Evolutionary conservation across 225 moss, liverwort and hornwort genomes (phyloP).

Genomic region (Bryum argenteum): DNA sequence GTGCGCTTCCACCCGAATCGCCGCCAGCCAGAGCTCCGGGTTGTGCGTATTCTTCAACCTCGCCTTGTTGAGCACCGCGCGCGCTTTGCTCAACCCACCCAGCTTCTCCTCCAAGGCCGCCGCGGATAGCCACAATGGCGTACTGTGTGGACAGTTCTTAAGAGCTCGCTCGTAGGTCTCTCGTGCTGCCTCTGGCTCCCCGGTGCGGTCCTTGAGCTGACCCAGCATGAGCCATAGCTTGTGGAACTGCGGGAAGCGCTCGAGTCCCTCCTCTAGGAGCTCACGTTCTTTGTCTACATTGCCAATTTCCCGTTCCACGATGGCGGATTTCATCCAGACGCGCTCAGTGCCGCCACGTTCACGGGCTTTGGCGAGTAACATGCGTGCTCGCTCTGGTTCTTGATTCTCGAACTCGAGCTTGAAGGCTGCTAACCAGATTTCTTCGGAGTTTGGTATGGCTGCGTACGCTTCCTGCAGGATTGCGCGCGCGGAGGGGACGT

Average conservation of each 20-base stretch:
- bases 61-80: conserved; percentile 84
- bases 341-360: conserved; percentile 96
- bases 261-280: conserved; percentile 71
- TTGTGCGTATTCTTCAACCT: conserved; percentile 79
- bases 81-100: conserved; percentile 83
- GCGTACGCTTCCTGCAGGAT: conserved; percentile 83
- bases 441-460: conserved; percentile 91
- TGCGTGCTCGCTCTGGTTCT: conserved; percentile 92
- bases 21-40: conserved; percentile 85
- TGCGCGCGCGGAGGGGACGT: conserved; percentile 86
- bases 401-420: conserved; percentile 97
- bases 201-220: conserved; percentile 81
- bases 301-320: conserved; percentile 94
- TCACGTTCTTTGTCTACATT: conserved; percentile 71
- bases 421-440: conserved; percentile 94
- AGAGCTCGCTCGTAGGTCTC: conserved; percentile 79
- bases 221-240: conserved; percentile 99
- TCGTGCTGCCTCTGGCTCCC: conserved; percentile 63
- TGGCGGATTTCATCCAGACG: conserved; percentile 99
- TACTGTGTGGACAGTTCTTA: conserved; percentile 76
- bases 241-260: conserved; percentile 79
- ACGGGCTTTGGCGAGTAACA: conserved; percentile 91
- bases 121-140: conserved; percentile 84
- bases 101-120: conserved; percentile 84
- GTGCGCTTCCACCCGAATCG: conserved; percentile 79